phyloP scores from a whole-genome alignment of 306 rosid species.

The Arachis stenosperma region DNA sequence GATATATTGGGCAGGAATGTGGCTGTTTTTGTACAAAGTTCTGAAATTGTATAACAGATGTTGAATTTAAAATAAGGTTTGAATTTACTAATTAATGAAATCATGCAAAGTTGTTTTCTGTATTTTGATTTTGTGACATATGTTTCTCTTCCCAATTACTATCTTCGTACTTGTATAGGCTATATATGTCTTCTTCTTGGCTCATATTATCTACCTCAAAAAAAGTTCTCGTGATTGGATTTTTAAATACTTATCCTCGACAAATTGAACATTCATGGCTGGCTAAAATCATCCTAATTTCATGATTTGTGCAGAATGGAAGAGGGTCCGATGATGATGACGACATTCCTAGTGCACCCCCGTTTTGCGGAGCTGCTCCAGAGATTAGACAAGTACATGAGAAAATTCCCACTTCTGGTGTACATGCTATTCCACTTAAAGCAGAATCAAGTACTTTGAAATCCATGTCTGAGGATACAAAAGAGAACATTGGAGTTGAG shows the following conservation, averaged over 20 bases:
- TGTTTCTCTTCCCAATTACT: neutral
- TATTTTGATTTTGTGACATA: neutral
- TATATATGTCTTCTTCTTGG: slow-evolving; percentile 14
- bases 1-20: slow-evolving; percentile 7
- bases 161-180: neutral
- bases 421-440: slow-evolving; percentile 35
- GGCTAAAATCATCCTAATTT: slow-evolving; percentile 35
- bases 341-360: slow-evolving; percentile 90
- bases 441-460: slow-evolving; percentile 42
- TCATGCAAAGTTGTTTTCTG: no score
- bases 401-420: slow-evolving; percentile 47
- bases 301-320: slow-evolving; percentile 55
- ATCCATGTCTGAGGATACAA: slow-evolving; percentile 43
- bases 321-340: slow-evolving; percentile 67
- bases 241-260: slow-evolving; percentile 19
- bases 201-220: slow-evolving; percentile 10
- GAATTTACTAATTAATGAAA: no score
- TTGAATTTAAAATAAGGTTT: no score
- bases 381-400: slow-evolving; percentile 63
- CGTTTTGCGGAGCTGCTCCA: slow-evolving; percentile 58
- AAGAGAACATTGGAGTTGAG: slow-evolving; percentile 40
- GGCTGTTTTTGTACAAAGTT: neutral
- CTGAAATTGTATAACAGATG: no score
- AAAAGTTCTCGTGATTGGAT: slow-evolving; percentile 28
- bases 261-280: slow-evolving; percentile 11